Percentiles rank a stretch among this genome's conserved stretches.
These are phyloP conservation scores for Penicillium macrosclerotiorum DNA, from an alignment of 495 filamentous ascomycete genomes.

Conservation along the genomic window DNA sequence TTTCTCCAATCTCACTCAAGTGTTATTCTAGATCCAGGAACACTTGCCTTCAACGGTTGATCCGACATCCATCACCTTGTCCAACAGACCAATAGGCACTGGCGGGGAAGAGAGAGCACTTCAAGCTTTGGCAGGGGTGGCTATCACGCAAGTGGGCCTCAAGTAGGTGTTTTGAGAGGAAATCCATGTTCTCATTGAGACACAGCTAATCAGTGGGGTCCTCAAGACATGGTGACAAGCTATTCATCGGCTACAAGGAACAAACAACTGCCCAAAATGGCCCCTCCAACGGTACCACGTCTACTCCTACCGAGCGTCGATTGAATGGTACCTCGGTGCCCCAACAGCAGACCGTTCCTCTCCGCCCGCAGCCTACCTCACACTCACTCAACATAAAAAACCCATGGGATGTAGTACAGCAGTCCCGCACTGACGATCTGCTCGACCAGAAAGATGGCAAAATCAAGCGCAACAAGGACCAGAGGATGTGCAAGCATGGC, in stretches of 20 bases:
- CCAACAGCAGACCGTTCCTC: slow-evolving; percentile 63
- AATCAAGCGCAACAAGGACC: slow-evolving; percentile 72
- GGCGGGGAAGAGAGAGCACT: slow-evolving; percentile 72
- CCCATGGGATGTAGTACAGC: slow-evolving; percentile 88
- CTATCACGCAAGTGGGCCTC: slow-evolving; percentile 68
- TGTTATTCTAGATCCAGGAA: slow-evolving; percentile 51
- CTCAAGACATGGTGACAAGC: slow-evolving; percentile 80
- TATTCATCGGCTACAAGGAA: slow-evolving; percentile 78
- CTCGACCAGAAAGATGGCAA: slow-evolving; percentile 92
- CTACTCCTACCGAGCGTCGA: slow-evolving; percentile 45
- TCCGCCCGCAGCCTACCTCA: slow-evolving; percentile 56
- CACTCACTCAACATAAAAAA: slow-evolving; percentile 69
- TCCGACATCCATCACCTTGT: slow-evolving; percentile 71
- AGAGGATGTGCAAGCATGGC: slow-evolving; percentile 92
- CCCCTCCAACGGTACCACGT: slow-evolving; percentile 33
- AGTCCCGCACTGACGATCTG: slow-evolving; percentile 79
- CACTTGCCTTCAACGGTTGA: slow-evolving; percentile 68
- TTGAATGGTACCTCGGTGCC: slow-evolving; percentile 79
- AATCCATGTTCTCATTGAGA: background rate
- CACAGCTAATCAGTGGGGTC: background rate
- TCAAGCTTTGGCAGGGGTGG: slow-evolving; percentile 61
- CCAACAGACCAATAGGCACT: slow-evolving; percentile 72
- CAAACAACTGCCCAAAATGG: slow-evolving; percentile 50
- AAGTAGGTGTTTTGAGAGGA: slow-evolving; percentile 50
- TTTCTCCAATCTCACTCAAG: slow-evolving; percentile 1